Conservation (phyloP, 306 rosid species). For the Inga laurina region DNA sequence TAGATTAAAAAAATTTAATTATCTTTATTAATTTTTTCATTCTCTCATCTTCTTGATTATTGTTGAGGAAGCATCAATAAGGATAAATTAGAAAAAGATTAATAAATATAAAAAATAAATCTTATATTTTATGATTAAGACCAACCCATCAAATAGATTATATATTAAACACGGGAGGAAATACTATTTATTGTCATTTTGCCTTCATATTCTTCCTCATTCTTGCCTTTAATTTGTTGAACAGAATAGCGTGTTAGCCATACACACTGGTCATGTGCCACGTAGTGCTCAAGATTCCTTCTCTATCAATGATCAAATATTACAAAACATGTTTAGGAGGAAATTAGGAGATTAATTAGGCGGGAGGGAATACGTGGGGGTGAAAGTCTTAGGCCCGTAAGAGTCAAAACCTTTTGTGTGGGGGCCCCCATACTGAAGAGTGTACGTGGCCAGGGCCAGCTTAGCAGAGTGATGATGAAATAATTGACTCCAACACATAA, state of each 20-base stretch:
- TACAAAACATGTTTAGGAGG: neutral
- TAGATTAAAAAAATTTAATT: too few species aligned
- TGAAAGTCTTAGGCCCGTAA: slow-evolving; percentile 41
- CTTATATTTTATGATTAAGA: too few species aligned
- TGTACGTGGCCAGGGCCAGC: neutral
- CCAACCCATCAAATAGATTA: too few species aligned
- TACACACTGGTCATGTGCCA: too few species aligned
- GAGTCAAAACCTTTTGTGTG: slow-evolving; percentile 23
- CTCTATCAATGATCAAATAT: neutral
- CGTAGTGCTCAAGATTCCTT: neutral
- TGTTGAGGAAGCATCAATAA: too few species aligned
- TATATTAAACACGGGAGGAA: too few species aligned
- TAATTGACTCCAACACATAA: neutral
- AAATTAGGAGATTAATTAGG: neutral
- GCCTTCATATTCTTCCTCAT: neutral
- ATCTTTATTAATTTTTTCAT: too few species aligned
- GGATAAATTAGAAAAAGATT: too few species aligned
- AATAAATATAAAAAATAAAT: too few species aligned
- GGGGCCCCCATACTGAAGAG: slow-evolving; percentile 41
- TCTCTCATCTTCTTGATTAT: too few species aligned
- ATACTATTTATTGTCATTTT: neutral
- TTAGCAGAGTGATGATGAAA: neutral
- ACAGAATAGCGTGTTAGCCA: neutral
- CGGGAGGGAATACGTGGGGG: slow-evolving; percentile 46
- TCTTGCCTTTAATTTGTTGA: neutral